phyloP scores from a whole-genome alignment of 768 basidiomycete genomes.

The Lactarius indigo region DNA sequence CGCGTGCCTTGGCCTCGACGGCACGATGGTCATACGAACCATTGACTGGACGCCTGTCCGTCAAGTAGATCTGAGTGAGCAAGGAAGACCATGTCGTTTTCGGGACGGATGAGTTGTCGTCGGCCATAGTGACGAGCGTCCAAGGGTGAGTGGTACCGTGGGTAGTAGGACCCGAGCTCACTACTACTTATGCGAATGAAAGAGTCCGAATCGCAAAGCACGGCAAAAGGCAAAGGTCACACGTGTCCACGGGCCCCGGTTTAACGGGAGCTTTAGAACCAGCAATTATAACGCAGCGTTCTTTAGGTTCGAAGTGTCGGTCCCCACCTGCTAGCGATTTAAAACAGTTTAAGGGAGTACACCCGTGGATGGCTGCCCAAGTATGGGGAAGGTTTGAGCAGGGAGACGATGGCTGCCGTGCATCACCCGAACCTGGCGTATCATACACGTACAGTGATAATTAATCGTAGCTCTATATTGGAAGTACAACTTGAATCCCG shows the following conservation, averaged over 20 bases:
- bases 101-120: background rate
- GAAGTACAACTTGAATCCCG: no score
- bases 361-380: no score
- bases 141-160: background rate
- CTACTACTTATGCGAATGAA: background rate
- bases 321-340: no score
- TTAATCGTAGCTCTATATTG: no score
- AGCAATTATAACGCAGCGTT: no score
- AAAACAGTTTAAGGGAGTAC: no score
- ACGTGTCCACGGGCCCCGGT: background rate
- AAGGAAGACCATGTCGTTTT: conserved; percentile 16
- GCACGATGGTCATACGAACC: conserved; percentile 61
- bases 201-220: background rate
- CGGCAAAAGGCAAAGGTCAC: no score
- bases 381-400: no score
- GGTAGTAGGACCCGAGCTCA: background rate
- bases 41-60: conserved; percentile 27
- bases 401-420: no score
- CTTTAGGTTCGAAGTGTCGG: no score
- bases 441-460: no score
- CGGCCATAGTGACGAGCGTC: background rate
- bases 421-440: no score
- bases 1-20: conserved; percentile 63
- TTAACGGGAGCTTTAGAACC: background rate
- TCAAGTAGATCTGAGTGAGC: background rate